These are phyloP conservation scores for Pseudocercospora crystallina DNA, from an alignment of 2,329 filamentous ascomycete genomes.

Conservation along the genomic window DNA sequence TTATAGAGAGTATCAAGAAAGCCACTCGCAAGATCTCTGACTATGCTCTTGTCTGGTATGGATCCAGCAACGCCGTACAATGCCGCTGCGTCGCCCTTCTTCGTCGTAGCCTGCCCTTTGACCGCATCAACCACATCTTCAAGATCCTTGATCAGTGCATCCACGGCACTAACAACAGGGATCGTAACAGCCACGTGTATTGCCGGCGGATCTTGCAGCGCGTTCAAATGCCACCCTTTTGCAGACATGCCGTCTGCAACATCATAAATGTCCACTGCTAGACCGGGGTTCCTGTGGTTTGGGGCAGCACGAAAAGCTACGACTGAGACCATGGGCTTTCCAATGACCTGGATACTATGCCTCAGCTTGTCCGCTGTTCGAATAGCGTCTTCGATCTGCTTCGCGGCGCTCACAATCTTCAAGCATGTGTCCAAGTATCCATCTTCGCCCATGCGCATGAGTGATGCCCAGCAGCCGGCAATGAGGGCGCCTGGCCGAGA, in stretches of 20 bases:
- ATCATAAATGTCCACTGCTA: constrained; percentile 88
- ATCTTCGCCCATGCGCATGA: constrained; percentile 83
- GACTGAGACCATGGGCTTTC: constrained; percentile 83
- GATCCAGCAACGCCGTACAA: constrained; percentile 94
- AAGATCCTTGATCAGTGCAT: constrained; percentile 73
- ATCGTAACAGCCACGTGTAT: constrained; percentile 93
- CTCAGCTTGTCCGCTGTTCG: constrained; percentile 66
- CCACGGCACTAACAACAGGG: constrained; percentile 77
- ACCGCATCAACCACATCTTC: constrained; percentile 64
- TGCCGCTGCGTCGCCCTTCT: constrained; percentile 76
- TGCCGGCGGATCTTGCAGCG: constrained; percentile 84
- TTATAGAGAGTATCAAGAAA: constrained; percentile 77
- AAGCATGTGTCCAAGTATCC: constrained; percentile 87
- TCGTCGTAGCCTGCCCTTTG: constrained; percentile 67
- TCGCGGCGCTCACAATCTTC: constrained; percentile 82
- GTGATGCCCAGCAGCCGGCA: constrained; percentile 88
- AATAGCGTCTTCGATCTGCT: constrained; percentile 77
- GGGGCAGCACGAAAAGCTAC: constrained; percentile 73
- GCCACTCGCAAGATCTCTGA: constrained; percentile 83
- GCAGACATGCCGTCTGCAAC: constrained; percentile 83
- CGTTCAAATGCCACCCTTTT: constrained; percentile 94
- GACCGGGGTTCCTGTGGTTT: constrained; percentile 29
- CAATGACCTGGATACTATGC: constrained; percentile 75
- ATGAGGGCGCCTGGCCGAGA: constrained; percentile 91
- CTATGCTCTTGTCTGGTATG: constrained; percentile 91